Base-by-base conservation (phyloP, 257 asterid genomes). In the Henckelia pumila region DNA sequence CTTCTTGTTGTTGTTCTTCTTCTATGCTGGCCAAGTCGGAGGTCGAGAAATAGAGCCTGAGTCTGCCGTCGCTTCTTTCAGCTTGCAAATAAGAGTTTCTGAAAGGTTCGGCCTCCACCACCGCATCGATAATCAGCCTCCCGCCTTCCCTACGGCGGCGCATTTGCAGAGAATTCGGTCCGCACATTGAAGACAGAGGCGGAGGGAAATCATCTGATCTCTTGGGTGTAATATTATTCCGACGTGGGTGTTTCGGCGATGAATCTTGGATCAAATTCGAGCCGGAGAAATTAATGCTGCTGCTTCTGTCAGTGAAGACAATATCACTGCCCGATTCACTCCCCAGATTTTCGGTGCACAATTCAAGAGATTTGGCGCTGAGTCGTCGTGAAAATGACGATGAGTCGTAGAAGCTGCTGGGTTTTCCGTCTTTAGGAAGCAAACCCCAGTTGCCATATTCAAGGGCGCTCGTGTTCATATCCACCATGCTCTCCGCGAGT, bases 281-380 rank as follows among this genome's bases (percentile, higher is more conserved):
- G 49, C 26, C 6, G 9, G 76, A 37, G 40, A 67, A 6, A 47
- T 72, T 9, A 58, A 7, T 20, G 26, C 11, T n/a, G 59, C 6
- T 13, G 26, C 19, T 74, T 71, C 10, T 70, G 76, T 73, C 77
- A 19, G 53, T 29, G 17, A 66, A 23, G 52, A 33, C 58, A n/a
- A n/a, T n/a, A 50, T 82, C 87, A 5, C 74, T 75, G 2, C 87
- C 85, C 6, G 84, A 80, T 65, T 86, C 94, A 20, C 83, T 82
- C 3, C 94, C 90, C 21, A 86, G 64, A 76, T 67, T 77, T 67
- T 86, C 94, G 3, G 91, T 82, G 72, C 94, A 86, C 10, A 86
- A 53, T 44, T 80, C 78, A 23, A 86, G 74, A 71, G 90, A 84
- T 58, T 77, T 73, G 9, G 68, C 77, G 59, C 79, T 79, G 6